Conservation (phyloP, 2,329 filamentous ascomycete genomes). For the Colletotrichum sp. region DNA sequence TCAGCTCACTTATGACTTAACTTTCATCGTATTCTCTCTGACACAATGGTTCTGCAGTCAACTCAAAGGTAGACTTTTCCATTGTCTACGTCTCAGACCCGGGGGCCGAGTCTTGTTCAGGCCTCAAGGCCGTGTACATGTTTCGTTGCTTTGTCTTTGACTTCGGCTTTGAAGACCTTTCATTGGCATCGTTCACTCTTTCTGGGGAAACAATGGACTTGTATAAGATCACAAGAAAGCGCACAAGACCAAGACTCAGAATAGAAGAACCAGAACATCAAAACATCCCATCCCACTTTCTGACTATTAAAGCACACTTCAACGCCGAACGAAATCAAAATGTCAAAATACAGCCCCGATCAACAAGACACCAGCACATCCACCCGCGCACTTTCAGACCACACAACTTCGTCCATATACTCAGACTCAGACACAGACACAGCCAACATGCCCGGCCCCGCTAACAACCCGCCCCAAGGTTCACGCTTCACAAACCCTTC, state of each 20-base stretch:
- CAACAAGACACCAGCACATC: not conserved
- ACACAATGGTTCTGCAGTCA: not conserved
- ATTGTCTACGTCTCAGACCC: not conserved
- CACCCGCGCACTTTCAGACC: not conserved
- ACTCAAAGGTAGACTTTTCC: not conserved
- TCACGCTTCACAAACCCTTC: not conserved
- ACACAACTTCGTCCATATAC: not conserved
- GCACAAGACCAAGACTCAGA: not conserved
- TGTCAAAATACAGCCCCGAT: not conserved
- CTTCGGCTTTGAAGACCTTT: not conserved
- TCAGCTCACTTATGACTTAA: not conserved
- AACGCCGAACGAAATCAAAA: not conserved
- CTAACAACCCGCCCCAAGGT: not conserved
- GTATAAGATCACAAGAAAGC: not conserved
- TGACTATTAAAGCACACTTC: not conserved
- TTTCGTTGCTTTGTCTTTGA: not conserved
- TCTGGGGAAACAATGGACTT: not conserved
- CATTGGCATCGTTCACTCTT: not conserved
- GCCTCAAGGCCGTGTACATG: not conserved
- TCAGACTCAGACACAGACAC: not conserved
- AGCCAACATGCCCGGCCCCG: not conserved
- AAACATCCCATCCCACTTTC: not conserved
- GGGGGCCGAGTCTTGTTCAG: not conserved
- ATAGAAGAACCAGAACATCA: not conserved
- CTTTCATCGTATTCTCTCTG: not conserved